Evolutionary conservation across 768 basidiomycete genomes (phyloP), one percentile per base, ranked within the genome.

Genomic region (Steccherinum ochraceum): DNA sequence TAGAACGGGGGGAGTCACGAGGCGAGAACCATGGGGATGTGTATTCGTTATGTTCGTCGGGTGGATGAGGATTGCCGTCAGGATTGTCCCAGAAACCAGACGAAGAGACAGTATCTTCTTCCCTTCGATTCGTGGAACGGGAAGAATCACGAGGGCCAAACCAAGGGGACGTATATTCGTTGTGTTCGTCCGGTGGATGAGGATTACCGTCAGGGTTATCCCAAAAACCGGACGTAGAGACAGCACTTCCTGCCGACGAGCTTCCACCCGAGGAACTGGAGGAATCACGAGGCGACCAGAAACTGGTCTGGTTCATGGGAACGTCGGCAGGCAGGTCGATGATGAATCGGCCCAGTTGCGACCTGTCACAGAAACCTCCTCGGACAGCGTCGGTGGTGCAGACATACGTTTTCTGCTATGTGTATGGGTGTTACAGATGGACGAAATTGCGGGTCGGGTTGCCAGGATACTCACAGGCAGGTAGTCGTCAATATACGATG

Each of bases 211-310:
- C 71, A 12, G 82, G 79, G 58, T 81, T 75, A 25, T 86, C 62
- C 83, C 84, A 81, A 27, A 84, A 70, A 4, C 67, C 69, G 24
- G 50, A 48, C 25, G 64, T 62, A 12, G 67, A 51, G 3, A 56
- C 54, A 35, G 69, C 53, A 5, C 53, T 48, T 12, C 60, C 52
- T 13, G 54, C 51, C 2, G 61, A 48, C 21, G 58, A 50, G 56
- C 89, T 84, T 65, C 72, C 73, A 19, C 98, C 77, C 23, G n/a
- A n/a, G n/a, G n/a, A n/a, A n/a, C n/a, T n/a, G n/a, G n/a, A n/a
- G n/a, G n/a, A n/a, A n/a, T n/a, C n/a, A n/a, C 89, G 78, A 3
- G 87, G 83, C 1, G 89, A 88, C 89, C 87, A 97, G 64, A 98
- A 92, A 56, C 80, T 86, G 2, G 94, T 93, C 26, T 86, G 72